Base-by-base conservation (phyloP, 148 eudicot genomes). In the Vaccinium darrowii region DNA sequence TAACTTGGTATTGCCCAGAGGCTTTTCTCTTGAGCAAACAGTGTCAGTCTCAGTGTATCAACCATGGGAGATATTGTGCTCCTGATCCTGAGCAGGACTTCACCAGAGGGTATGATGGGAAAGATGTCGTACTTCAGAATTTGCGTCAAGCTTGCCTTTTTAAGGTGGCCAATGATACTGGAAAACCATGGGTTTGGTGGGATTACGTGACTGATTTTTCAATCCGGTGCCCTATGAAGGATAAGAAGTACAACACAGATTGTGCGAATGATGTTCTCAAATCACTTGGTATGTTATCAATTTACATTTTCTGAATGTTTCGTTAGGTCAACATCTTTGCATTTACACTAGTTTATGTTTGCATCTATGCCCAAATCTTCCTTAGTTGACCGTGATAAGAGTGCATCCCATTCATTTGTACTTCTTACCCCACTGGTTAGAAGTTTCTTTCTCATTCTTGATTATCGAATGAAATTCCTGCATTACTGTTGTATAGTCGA, bases 161-260 rank as follows among this genome's bases (percentile, higher is more conserved):
- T 78, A 94, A 93, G 88, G 95, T 94, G 76, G 93, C 95, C 16
- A 96, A 96, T 83, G 97, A 96, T 78, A 92, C 89, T 81, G 95
- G 97, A 81, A 96, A 93, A 85, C 95, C 99, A 1, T 96, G 99
- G 99, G 87, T 89, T 81, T 96, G 99, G 99, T 96, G 99, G 99
- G 99, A 96, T 76, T 96, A 96, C 88, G 99, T 94, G 12, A 93
- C 98, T 21, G 99, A 96, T 88, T 96, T 96, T 87, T 89, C 93
- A 4, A 94, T 94, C 76, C 93, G 99, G 30, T 96, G 99, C 86
- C 99, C 99, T 57, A 96, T 96, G 98, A 93, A 87, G 84, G 90
- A 93, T 75, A 91, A 92, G 67, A 94, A 93, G 90, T 96, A 93
- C 76, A 94, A 82, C 57, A 91, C 90, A 86, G 93, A 92, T 36